phyloP scores from a whole-genome alignment of 495 filamentous ascomycete genomes.

The Sordaria brevicollis region DNA sequence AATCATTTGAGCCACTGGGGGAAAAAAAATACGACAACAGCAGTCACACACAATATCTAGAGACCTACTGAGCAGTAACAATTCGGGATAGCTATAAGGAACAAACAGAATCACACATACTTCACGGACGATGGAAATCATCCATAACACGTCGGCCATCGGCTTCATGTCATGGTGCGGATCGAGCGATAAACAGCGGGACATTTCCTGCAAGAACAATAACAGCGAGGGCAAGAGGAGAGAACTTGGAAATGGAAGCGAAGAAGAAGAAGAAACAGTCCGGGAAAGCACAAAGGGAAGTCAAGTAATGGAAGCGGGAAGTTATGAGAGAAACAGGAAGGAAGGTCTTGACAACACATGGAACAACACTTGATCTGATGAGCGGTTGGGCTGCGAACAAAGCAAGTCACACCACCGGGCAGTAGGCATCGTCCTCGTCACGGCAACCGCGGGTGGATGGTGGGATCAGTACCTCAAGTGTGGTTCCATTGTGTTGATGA shows the following conservation, averaged over 20 bases:
- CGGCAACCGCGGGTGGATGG: background rate
- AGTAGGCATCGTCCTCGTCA: background rate
- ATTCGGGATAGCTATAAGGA: too few relatives aligned
- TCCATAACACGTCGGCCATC: background rate
- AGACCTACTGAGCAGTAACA: too few relatives aligned
- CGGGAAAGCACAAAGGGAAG: too few relatives aligned
- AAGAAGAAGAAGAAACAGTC: too few relatives aligned
- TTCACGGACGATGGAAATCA: background rate
- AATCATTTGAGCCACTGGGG: too few relatives aligned
- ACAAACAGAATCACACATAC: too few relatives aligned
- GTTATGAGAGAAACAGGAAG: too few relatives aligned
- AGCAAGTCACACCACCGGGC: background rate
- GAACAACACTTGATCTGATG: background rate
- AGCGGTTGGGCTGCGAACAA: background rate
- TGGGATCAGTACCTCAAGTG: background rate
- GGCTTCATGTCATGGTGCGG: background rate
- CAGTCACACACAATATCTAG: too few relatives aligned
- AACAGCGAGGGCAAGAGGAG: background rate
- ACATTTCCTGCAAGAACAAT: background rate
- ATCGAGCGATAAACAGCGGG: background rate
- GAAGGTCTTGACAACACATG: too few relatives aligned
- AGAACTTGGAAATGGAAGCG: too few relatives aligned
- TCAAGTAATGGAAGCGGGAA: too few relatives aligned
- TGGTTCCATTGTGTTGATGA: background rate
- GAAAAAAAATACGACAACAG: too few relatives aligned